Evolutionary conservation across 768 basidiomycete genomes (phyloP).

Genomic region (Rhodosporidiobolus odoratus): DNA sequence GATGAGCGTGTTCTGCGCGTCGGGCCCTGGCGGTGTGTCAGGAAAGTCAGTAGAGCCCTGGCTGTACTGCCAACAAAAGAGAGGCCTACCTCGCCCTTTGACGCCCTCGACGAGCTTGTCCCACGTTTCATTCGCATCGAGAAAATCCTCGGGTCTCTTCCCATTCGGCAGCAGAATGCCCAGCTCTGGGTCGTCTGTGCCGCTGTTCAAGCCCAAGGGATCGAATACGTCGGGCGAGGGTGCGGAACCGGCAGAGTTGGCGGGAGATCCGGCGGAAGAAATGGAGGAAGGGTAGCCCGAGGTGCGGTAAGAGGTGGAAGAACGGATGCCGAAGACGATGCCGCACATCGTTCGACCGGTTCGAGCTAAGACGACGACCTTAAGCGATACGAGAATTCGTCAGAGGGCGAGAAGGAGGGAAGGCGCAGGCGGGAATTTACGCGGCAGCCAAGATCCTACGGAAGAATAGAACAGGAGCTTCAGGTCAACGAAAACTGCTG

Average conservation of each 20-base stretch:
- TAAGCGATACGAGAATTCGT: too few species aligned
- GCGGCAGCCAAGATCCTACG: too few species aligned
- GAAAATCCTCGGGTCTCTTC: neutral
- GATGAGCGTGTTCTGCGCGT: neutral
- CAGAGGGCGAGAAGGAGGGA: too few species aligned
- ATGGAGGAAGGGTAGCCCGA: neutral
- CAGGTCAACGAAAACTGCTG: too few species aligned
- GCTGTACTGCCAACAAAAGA: neutral
- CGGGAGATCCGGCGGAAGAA: neutral
- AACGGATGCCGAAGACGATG: constrained; percentile 19
- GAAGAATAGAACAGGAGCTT: too few species aligned
- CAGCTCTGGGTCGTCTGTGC: neutral
- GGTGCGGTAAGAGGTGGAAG: neutral
- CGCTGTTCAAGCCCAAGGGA: neutral
- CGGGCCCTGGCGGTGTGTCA: constrained; percentile 19
- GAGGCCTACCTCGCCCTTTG: constrained; percentile 4
- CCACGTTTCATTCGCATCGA: constrained; percentile 17
- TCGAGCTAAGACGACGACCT: too few species aligned
- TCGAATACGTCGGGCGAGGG: neutral
- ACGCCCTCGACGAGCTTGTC: neutral
- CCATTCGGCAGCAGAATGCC: too few species aligned
- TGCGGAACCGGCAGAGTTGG: neutral
- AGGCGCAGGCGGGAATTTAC: too few species aligned
- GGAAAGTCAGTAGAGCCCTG: neutral
- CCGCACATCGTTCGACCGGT: constrained; percentile 27